These are phyloP conservation scores for Cyamopsis tetragonoloba DNA, from an alignment of 306 rosid species.

Conservation along the genomic window DNA sequence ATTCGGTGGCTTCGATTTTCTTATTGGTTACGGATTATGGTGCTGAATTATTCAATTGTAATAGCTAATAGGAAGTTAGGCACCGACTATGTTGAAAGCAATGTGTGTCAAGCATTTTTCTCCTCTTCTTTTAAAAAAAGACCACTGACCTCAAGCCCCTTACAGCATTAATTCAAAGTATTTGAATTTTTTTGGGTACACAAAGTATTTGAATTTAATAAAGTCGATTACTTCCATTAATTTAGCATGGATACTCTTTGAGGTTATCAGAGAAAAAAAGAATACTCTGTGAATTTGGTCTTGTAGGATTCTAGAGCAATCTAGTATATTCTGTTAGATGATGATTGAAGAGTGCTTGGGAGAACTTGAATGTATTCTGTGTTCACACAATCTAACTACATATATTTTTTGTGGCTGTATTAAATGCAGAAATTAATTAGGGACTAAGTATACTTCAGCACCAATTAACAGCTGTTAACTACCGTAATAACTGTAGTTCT, in stretches of 20 bases:
- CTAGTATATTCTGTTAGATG: not conserved
- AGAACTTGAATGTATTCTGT: not conserved
- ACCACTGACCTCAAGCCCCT: not conserved
- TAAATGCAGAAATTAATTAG: not conserved
- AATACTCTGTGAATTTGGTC: not conserved
- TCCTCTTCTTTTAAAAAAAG: not conserved
- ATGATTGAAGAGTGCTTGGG: not conserved
- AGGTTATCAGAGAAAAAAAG: too few species aligned
- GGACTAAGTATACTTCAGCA: not conserved
- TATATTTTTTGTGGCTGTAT: not conserved
- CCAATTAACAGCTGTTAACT: not conserved
- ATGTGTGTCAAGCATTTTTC: not conserved
- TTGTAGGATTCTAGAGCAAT: not conserved
- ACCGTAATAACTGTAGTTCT: not conserved
- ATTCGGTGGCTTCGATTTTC: not conserved
- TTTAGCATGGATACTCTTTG: conserved; percentile 10
- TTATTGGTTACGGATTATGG: conserved; percentile 3
- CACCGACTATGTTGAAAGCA: not conserved
- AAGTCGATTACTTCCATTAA: not conserved
- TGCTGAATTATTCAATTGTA: not conserved
- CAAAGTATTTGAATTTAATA: not conserved
- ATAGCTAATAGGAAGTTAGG: not conserved
- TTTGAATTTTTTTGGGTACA: too few species aligned
- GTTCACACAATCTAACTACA: not conserved
- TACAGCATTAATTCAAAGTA: not conserved